A percentile compares a stretch with the other conserved stretches of the same genome.
These are phyloP conservation scores for Ilyonectria destructans DNA, from an alignment of 2,329 filamentous ascomycete genomes.

Conservation along the genomic window DNA sequence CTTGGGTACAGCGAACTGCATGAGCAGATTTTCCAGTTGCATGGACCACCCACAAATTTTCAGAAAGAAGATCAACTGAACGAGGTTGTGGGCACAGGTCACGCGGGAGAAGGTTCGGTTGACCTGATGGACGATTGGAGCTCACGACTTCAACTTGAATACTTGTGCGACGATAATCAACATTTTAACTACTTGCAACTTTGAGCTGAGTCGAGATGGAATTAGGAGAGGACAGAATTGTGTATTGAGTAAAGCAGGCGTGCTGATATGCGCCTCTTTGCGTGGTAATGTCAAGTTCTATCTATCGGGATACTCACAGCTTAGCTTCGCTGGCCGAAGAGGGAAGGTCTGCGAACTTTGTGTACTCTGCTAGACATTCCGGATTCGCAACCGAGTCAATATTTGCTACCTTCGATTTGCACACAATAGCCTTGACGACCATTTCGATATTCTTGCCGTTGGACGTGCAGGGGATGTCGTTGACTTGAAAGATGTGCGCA, in stretches of 20 bases:
- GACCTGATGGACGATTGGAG: not conserved
- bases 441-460: conserved; percentile 17
- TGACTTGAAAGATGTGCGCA: conserved; percentile 7
- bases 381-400: not conserved
- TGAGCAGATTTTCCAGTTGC: no score
- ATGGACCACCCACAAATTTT: no score
- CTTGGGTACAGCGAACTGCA: no score
- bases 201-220: not conserved
- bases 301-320: conserved; percentile 3
- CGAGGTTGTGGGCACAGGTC: no score
- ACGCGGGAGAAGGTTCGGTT: not conserved
- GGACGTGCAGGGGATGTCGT: conserved; percentile 5
- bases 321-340: not conserved
- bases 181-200: conserved; percentile 2
- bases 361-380: not conserved
- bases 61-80: no score
- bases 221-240: no score
- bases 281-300: no score
- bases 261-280: not conserved
- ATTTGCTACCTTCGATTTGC: not conserved
- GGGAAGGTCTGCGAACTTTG: not conserved
- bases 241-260: not conserved
- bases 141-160: not conserved
- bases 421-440: conserved; percentile 3
- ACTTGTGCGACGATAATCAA: not conserved